Evolutionary conservation across 2,329 filamentous ascomycete genomes (phyloP).

Genomic region (Colletotrichum tamarilloi): DNA sequence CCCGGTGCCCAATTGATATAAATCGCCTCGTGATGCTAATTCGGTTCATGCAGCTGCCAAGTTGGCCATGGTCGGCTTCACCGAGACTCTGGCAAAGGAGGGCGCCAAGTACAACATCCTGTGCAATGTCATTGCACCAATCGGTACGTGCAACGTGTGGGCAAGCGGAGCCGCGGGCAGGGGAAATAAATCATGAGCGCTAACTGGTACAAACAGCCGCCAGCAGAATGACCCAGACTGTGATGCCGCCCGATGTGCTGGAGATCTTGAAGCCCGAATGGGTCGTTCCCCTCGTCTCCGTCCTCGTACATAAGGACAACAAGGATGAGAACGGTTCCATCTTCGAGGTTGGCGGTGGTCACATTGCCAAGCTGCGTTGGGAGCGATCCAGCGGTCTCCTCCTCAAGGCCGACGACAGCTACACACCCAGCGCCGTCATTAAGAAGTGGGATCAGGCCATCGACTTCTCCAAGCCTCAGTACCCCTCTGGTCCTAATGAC

Average conservation of each 20-base stretch:
- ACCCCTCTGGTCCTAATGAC: conserved; percentile 87
- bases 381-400: conserved; percentile 91
- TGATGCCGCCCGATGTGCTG: conserved; percentile 95
- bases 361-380: conserved; percentile 94
- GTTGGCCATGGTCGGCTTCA: conserved; percentile 94
- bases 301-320: conserved; percentile 88
- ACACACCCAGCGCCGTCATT: conserved; percentile 88
- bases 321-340: conserved; percentile 85
- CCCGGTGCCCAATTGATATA: neutral
- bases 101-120: conserved; percentile 98
- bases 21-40: conserved; percentile 1
- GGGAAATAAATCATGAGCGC: neutral
- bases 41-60: conserved; percentile 75
- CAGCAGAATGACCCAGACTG: conserved; percentile 93
- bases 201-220: conserved; percentile 67
- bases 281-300: conserved; percentile 93
- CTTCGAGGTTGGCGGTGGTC: conserved; percentile 93
- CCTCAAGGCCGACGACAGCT: conserved; percentile 86
- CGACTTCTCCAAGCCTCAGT: conserved; percentile 86
- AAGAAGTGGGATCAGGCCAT: conserved; percentile 90
- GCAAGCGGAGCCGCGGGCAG: conserved; percentile 2
- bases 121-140: conserved; percentile 93
- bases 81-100: conserved; percentile 97
- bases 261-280: conserved; percentile 90
- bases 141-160: conserved; percentile 56